Percentiles rank a stretch among this genome's conserved stretches.
Evolutionary conservation across 2,329 filamentous ascomycete genomes (phyloP).

Genomic region (Botrytis deweyae): DNA sequence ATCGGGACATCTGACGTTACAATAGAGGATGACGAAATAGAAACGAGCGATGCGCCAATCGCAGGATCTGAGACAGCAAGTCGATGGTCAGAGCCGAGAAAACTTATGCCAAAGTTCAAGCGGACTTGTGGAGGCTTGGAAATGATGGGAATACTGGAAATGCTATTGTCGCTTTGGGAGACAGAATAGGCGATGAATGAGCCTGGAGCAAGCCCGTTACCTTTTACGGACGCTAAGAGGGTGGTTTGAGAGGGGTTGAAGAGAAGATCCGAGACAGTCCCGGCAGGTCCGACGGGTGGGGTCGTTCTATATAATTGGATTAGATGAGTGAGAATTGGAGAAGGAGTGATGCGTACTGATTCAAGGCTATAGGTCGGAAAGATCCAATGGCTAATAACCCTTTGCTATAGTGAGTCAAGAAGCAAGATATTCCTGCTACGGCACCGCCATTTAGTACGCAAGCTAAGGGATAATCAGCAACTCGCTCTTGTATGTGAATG

Average conservation of each 20-base stretch:
- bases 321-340: conserved; percentile 4
- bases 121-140: conserved; percentile 21
- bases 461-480: conserved; percentile 33
- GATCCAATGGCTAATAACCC: conserved; percentile 47
- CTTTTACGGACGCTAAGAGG: conserved; percentile 59
- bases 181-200: conserved; percentile 26
- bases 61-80: conserved; percentile 25
- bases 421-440: conserved; percentile 47
- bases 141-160: conserved; percentile 22
- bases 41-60: conserved; percentile 24
- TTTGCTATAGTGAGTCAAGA: conserved; percentile 38
- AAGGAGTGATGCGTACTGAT: not conserved
- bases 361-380: conserved; percentile 46
- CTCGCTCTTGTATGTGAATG: not conserved
- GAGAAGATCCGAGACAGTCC: conserved; percentile 59
- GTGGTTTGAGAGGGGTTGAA: conserved; percentile 54
- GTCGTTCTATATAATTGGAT: conserved; percentile 45
- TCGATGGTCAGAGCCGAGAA: conserved; percentile 23
- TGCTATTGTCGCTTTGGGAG: not conserved
- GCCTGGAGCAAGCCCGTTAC: conserved; percentile 45
- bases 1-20: conserved; percentile 14
- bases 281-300: conserved; percentile 56
- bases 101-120: conserved; percentile 25
- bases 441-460: conserved; percentile 49
- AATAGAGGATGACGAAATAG: conserved; percentile 19